Evolutionary conservation across 139 green algal genomes (phyloP).

Genomic region (Tetradesmus obliquus): DNA sequence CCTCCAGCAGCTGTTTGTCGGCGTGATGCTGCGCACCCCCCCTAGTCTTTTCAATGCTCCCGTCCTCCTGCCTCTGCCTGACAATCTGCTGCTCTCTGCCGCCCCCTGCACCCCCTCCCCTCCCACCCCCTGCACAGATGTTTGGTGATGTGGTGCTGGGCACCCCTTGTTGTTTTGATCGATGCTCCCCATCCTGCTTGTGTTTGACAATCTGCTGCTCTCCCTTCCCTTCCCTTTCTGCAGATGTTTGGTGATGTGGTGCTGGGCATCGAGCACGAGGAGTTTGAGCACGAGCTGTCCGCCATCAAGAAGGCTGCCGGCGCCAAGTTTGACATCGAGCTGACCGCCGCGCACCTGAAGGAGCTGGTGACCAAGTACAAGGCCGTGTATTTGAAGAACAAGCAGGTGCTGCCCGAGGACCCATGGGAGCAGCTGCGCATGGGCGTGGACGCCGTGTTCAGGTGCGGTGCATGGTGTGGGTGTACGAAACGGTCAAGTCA

Average conservation of each 20-base stretch:
- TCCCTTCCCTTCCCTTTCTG: not conserved
- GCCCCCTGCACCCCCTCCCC: not conserved
- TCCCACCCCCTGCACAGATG: constrained; percentile 68
- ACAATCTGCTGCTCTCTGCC: not conserved
- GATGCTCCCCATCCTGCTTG: not conserved
- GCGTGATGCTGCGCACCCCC: no score
- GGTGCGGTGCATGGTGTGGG: constrained; percentile 31
- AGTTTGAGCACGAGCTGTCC: constrained; percentile 86
- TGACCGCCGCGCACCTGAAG: constrained; percentile 78
- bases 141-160: constrained; percentile 89
- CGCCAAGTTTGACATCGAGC: constrained; percentile 80
- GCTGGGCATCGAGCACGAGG: constrained; percentile 81
- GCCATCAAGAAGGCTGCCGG: constrained; percentile 70
- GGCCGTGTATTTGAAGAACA: constrained; percentile 71
- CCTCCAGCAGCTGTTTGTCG: no score
- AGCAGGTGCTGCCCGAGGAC: constrained; percentile 76
- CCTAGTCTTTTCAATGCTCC: no score
- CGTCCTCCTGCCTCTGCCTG: not conserved
- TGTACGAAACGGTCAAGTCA: no score
- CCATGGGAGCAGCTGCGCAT: constrained; percentile 81
- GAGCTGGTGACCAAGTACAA: constrained; percentile 86
- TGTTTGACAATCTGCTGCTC: not conserved
- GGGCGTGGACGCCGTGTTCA: constrained; percentile 83
- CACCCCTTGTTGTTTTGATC: constrained; percentile 48
- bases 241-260: constrained; percentile 92